Base-by-base conservation (phyloP, 1,284 basidiomycete genomes). In the Ceraceosorus bombacis region DNA sequence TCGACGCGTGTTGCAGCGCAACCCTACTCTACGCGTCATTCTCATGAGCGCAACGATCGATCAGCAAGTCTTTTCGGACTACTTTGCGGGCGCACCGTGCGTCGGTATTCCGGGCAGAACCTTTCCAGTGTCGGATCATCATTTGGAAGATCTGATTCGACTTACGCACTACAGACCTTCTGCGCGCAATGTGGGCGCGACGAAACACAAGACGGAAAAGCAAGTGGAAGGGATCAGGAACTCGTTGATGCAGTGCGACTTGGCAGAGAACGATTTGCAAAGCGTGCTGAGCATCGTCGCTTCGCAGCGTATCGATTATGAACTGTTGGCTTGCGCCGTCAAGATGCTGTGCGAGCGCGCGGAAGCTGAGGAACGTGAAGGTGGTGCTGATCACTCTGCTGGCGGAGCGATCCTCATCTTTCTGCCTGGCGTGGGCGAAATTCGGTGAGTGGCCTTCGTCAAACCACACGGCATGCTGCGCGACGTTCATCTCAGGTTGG, bases 1-100 rank as follows among this genome's bases (percentile, higher is more conserved):
- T 38, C 85, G 87, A 62, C 87, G 90, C 68, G 79, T 95, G 8
- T 79, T 96, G 52, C 80, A 81, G 62, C 81, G 78, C n/a, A 88
- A 92, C 70, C 80, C 81, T 46, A 83, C 78, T 6, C 83, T 96
- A 72, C 92, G 89, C 76, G 83, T 93, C n/a, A 78, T 91, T 39
- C 82, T 77, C 43, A 77, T 77, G 75, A 72, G 69, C 55, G 75
- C 75, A 0, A 77, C 59, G 7, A 65, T 72, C 61, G 61, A 66
- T 40, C 63, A 69, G 39, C 65, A 68, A 55, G 60, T 62, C 5
- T 72, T 70, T 46, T 61, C 63, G 6, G 51, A 49, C 53, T 71
- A 74, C 63, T 71, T 72, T 8, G 8, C 40, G 10, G 83, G 84
- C 36, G 90, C 90, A 2, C 90, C 90, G 1, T 82, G 88, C 57